Evolutionary conservation across 306 rosid species (phyloP).

Genomic region (Albizia julibrissin): DNA sequence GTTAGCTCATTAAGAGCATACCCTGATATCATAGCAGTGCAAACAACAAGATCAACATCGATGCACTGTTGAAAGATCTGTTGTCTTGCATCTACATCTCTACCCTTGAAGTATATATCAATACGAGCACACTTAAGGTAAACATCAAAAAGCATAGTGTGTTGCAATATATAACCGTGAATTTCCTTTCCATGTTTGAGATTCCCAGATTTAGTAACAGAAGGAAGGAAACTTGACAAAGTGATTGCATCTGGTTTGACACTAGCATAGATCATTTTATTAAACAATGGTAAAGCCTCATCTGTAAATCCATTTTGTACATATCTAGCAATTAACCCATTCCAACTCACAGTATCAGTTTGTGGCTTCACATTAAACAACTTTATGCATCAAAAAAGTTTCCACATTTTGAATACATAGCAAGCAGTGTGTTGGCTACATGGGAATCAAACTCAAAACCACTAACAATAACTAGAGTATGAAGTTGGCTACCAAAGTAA

Average conservation of each 20-base stretch:
- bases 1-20: constrained; percentile 59
- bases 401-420: constrained; percentile 67
- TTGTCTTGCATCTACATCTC: constrained; percentile 54
- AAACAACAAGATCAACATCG: constrained; percentile 60
- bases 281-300: constrained; percentile 54
- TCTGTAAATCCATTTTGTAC: constrained; percentile 65
- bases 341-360: constrained; percentile 70
- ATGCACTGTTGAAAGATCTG: constrained; percentile 50
- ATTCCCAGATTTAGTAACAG: constrained; percentile 49
- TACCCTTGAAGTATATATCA: constrained; percentile 61
- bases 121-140: constrained; percentile 68
- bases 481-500: constrained; percentile 68
- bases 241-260: constrained; percentile 64
- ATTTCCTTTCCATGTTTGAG: constrained; percentile 60
- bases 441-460: constrained; percentile 63
- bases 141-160: constrained; percentile 57
- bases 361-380: constrained; percentile 51
- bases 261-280: constrained; percentile 56
- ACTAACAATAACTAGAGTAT: constrained; percentile 53
- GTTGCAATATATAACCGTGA: constrained; percentile 63
- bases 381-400: constrained; percentile 44
- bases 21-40: constrained; percentile 80
- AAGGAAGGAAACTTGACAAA: constrained; percentile 75
- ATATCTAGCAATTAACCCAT: constrained; percentile 66
- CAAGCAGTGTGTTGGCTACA: constrained; percentile 62